Evolutionary conservation across 306 rosid species (phyloP).

Genomic region (Lathyrus tuberosus): DNA sequence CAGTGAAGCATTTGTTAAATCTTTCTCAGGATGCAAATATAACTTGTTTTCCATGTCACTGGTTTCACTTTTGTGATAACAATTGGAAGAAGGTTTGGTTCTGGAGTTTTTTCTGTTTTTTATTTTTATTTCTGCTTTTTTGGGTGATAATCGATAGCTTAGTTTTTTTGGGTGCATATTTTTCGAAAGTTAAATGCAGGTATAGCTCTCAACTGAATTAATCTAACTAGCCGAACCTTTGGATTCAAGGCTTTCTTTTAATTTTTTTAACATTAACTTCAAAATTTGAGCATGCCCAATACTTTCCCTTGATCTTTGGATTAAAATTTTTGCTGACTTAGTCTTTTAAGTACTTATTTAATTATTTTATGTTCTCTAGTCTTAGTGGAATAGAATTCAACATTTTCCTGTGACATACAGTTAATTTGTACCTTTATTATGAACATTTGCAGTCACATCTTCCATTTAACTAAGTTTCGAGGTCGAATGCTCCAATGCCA

Average conservation of each 20-base stretch:
- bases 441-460: slow-evolving; percentile 27
- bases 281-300: slow-evolving; percentile 27
- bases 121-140: not conserved
- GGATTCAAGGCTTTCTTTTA: slow-evolving; percentile 20
- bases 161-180: slow-evolving; percentile 33
- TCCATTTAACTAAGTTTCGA: slow-evolving; percentile 21
- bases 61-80: slow-evolving; percentile 76
- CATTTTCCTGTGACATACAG: slow-evolving; percentile 25
- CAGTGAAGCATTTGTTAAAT: slow-evolving; percentile 81
- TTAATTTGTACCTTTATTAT: slow-evolving; percentile 26
- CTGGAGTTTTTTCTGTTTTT: not conserved
- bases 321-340: slow-evolving; percentile 5
- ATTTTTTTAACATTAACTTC: slow-evolving; percentile 20
- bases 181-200: slow-evolving; percentile 20
- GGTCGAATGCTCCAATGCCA: slow-evolving; percentile 36
- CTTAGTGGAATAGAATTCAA: slow-evolving; percentile 26
- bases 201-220: slow-evolving; percentile 30
- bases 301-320: slow-evolving; percentile 27
- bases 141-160: slow-evolving; percentile 10
- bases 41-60: slow-evolving; percentile 70
- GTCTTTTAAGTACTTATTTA: slow-evolving; percentile 13
- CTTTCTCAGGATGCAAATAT: slow-evolving; percentile 56
- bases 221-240: slow-evolving; percentile 4
- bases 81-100: slow-evolving; percentile 82
- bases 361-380: slow-evolving; percentile 21